phyloP scores from a whole-genome alignment of 1,284 basidiomycete genomes.

The Ustilago bromivora region DNA sequence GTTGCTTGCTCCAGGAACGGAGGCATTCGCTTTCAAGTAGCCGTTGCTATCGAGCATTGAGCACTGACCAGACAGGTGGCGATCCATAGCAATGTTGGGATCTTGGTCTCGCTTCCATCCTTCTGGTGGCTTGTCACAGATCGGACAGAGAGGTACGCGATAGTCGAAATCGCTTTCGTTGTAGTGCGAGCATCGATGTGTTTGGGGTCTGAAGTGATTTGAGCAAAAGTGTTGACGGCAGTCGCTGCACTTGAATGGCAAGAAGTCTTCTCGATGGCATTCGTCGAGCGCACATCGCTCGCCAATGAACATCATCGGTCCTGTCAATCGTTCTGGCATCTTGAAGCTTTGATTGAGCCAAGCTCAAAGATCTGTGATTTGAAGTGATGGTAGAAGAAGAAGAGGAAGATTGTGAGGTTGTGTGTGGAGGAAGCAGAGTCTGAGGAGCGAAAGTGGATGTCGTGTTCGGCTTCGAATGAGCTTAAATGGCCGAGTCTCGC shows the following conservation, averaged over 20 bases:
- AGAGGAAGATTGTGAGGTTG: background rate
- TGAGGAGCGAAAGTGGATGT: slow-evolving; percentile 2
- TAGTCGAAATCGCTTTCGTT: slow-evolving; percentile 39
- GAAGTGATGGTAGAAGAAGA: background rate
- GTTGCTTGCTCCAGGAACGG: slow-evolving; percentile 9
- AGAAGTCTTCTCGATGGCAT: slow-evolving; percentile 62
- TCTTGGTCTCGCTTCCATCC: slow-evolving; percentile 62
- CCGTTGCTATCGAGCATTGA: slow-evolving; percentile 51
- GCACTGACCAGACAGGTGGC: slow-evolving; percentile 55
- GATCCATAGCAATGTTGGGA: slow-evolving; percentile 63
- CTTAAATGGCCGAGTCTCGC: slow-evolving; percentile 34
- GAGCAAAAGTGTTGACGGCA: slow-evolving; percentile 58
- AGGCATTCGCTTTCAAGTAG: slow-evolving; percentile 17
- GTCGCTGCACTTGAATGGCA: slow-evolving; percentile 62
- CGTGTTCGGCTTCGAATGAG: slow-evolving; percentile 27
- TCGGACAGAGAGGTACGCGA: slow-evolving; percentile 60
- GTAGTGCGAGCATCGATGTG: slow-evolving; percentile 42
- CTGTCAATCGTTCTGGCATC: slow-evolving; percentile 53
- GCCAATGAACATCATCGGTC: slow-evolving; percentile 64
- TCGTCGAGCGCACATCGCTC: slow-evolving; percentile 55
- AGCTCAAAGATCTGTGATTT: background rate
- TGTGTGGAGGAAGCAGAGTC: background rate
- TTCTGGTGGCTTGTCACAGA: slow-evolving; percentile 58
- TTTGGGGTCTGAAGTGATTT: slow-evolving; percentile 50
- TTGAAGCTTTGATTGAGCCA: background rate